Base-by-base conservation (phyloP, 495 filamentous ascomycete genomes). In the Daldinia decipiens region DNA sequence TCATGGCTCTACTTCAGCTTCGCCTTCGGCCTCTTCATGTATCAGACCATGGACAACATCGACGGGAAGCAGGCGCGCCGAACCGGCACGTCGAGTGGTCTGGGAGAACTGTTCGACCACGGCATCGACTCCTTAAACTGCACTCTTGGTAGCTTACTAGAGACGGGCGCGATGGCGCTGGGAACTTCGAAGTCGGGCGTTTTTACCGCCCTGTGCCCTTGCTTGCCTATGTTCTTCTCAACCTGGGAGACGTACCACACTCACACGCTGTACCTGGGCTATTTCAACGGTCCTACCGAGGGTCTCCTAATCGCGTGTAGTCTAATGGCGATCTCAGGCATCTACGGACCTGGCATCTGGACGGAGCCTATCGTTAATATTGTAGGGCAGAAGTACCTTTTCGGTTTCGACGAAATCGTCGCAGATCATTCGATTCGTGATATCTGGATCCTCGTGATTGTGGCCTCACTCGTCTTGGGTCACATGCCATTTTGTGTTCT, bases 201-300 rank as follows among this genome's bases (percentile, higher is more conserved):
- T 51, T 96, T 95, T 77, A 99, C 95, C 1, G 94, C 94, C 12
- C 81, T 98, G 39, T 87, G 94, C 59, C 96, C 95, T 1, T 96
- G 93, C 70, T 82, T 99, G 8, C 92, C 95, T 24, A 99, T 99
- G 95, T 98, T 97, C 84, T 97, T 98, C 82, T 98, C 94, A 5
- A 99, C 95, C 7, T 99, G 95, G 95, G 95, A 99, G 79, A 99
- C 95, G 2, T 99, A 97, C 78, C 95, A 99, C 80, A 97, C 95
- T 1, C 95, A 99, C 79, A 98, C 97, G 0, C 83, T 99, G 1
- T 99, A 98, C 77, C 90, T 99, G 4, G 95, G 95, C 36, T 94
- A 96, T 79, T 90, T 98, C 85, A 99, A 99, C 78, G 96, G 96
- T 0, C 95, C 95, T 4, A 99, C 94, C 29, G 95, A 99, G 80